Conservation (phyloP, 2,329 filamentous ascomycete genomes). For the Elsinoe necatrix region DNA sequence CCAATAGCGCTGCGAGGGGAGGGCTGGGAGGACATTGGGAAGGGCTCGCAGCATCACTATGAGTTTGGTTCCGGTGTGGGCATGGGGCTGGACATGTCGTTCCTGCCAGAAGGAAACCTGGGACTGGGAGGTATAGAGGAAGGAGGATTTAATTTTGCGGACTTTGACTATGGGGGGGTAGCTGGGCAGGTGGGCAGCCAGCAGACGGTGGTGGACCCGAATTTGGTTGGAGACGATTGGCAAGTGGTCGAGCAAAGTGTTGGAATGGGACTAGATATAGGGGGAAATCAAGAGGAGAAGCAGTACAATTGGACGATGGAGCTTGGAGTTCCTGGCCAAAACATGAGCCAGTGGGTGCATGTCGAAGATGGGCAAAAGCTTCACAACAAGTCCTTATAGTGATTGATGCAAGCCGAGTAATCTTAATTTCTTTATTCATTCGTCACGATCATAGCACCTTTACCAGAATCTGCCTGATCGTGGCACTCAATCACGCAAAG, state of each 20-base stretch:
- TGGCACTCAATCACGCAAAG: neutral
- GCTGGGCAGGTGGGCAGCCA: neutral
- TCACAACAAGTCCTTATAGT: too few species aligned
- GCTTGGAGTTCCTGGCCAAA: neutral
- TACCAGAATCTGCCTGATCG: neutral
- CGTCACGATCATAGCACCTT: neutral
- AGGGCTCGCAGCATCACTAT: neutral
- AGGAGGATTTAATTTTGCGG: neutral
- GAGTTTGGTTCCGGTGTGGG: neutral
- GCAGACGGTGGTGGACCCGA: slow-evolving; percentile 1
- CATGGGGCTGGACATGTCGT: neutral
- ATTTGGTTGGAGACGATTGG: slow-evolving; percentile 1
- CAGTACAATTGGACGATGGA: neutral
- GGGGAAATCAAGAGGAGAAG: neutral
- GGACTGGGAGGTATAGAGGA: neutral
- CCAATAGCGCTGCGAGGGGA: neutral
- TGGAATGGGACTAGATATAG: neutral
- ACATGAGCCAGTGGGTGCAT: neutral
- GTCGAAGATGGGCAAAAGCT: neutral
- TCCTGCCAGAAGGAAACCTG: neutral
- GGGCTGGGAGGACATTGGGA: neutral
- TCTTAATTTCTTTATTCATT: neutral
- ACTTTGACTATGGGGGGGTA: neutral
- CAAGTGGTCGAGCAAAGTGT: neutral
- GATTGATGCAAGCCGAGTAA: too few species aligned